Evolutionary conservation across 192 early-diverging fungal species (phyloP).

Genomic region (Gorgonomyces haynaldii): DNA sequence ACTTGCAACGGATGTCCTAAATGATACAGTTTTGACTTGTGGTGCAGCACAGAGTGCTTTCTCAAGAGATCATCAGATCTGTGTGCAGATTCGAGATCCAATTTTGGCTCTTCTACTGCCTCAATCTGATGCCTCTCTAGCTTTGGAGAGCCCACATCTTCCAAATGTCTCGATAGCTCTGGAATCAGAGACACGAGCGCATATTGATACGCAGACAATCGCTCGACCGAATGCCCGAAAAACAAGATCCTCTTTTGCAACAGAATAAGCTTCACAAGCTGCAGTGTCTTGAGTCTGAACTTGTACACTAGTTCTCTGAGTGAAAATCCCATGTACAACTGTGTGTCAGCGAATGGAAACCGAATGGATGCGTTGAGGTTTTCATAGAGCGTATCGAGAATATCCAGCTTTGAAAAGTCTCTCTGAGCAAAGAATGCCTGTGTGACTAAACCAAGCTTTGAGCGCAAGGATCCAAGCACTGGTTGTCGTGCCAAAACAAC

Average conservation of each 20-base stretch:
- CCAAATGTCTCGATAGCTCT: slow-evolving; percentile 33
- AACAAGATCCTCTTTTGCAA: slow-evolving; percentile 69
- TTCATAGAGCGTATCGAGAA: slow-evolving; percentile 56
- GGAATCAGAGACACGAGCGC: slow-evolving; percentile 44
- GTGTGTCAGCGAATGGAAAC: slow-evolving; percentile 47
- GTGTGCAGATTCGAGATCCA: neutral
- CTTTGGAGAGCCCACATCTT: slow-evolving; percentile 38
- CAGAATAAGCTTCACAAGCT: slow-evolving; percentile 62
- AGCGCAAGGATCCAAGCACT: slow-evolving; percentile 50
- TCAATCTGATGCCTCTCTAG: slow-evolving; percentile 9
- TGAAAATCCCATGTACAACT: slow-evolving; percentile 60
- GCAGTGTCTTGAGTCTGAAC: slow-evolving; percentile 65
- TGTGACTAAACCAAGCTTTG: slow-evolving; percentile 64
- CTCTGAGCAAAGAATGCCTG: slow-evolving; percentile 66
- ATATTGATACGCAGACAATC: slow-evolving; percentile 68
- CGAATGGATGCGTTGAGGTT: slow-evolving; percentile 41
- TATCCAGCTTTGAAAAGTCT: slow-evolving; percentile 70
- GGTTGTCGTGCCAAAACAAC: slow-evolving; percentile 59
- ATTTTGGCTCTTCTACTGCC: neutral
- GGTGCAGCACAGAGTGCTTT: neutral
- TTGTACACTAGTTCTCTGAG: slow-evolving; percentile 57
- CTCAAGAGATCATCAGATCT: neutral
- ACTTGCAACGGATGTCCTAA: slow-evolving; percentile 9
- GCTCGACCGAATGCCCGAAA: slow-evolving; percentile 72
- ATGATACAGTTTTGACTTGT: slow-evolving; percentile 4